A percentile compares a stretch with the other conserved stretches of the same genome.
phyloP scores from a whole-genome alignment of 1,284 basidiomycete species.

The Malassezia slooffiae region DNA sequence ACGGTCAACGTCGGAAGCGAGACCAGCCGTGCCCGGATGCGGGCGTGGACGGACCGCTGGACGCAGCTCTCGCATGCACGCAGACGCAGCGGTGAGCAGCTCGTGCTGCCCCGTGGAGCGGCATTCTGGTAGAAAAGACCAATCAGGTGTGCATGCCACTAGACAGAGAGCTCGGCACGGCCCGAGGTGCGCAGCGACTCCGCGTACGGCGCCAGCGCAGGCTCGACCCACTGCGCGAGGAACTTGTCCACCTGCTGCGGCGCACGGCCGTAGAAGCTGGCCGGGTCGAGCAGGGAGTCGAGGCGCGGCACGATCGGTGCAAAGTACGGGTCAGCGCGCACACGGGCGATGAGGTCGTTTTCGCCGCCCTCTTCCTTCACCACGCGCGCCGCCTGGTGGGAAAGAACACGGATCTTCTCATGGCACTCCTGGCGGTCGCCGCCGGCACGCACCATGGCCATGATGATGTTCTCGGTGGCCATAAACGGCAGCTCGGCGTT shows the following conservation, averaged over 20 bases:
- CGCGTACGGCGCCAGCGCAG: constrained; percentile 62
- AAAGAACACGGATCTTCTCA: constrained; percentile 89
- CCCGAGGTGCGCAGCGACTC: constrained; percentile 57
- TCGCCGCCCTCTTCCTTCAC: constrained; percentile 90
- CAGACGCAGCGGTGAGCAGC: constrained; percentile 17
- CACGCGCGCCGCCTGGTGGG: constrained; percentile 84
- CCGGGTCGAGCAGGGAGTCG: constrained; percentile 44
- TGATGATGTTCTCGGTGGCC: constrained; percentile 90
- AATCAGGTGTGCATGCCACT: too few species aligned
- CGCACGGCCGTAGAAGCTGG: constrained; percentile 31
- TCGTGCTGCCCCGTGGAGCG: too few species aligned
- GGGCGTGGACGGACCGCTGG: constrained; percentile 39
- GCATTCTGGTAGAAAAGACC: too few species aligned
- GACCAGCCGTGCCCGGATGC: constrained; percentile 48
- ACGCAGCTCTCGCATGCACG: constrained; percentile 22
- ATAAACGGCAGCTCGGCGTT: constrained; percentile 95
- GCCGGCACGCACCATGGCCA: constrained; percentile 89
- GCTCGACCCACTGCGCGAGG: constrained; percentile 73
- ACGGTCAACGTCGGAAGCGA: constrained; percentile 68
- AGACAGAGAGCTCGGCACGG: constrained; percentile 50
- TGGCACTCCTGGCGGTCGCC: constrained; percentile 94
- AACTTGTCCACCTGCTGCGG: constrained; percentile 52
- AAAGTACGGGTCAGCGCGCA: constrained; percentile 61
- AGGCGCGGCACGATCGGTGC: constrained; percentile 52
- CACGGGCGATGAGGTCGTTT: constrained; percentile 88